Evolutionary conservation across 805 yeast species (phyloP).

Genomic region (Kazachstania psychrophila): DNA sequence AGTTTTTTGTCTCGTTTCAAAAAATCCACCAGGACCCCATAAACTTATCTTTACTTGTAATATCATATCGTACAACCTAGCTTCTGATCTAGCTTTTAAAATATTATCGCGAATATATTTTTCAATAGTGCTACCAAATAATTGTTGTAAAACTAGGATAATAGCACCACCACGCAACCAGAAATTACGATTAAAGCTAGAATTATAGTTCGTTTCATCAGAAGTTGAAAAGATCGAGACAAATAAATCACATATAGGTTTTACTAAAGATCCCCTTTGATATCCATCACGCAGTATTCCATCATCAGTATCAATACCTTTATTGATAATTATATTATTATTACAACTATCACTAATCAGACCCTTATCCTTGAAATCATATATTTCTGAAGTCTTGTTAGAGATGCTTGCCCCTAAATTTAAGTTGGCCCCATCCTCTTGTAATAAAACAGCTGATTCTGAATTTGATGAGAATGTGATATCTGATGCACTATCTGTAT

Average conservation of each 20-base stretch:
- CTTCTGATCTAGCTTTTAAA: conserved; percentile 24
- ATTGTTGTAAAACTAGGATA: conserved; percentile 70
- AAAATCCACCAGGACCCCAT: conserved; percentile 49
- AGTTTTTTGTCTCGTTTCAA: conserved; percentile 32
- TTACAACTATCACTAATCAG: no score
- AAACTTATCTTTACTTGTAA: conserved; percentile 23
- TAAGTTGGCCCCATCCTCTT: no score
- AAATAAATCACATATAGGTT: conserved; percentile 72
- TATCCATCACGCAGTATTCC: no score
- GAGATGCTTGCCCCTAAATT: no score
- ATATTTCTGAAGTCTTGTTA: no score
- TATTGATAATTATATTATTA: no score
- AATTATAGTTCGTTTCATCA: neutral
- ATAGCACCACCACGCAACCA: conserved; percentile 85
- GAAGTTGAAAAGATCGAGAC: conserved; percentile 55
- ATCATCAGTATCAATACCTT: no score
- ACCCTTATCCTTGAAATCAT: no score
- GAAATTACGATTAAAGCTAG: conserved; percentile 3
- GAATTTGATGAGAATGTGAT: no score
- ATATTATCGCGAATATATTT: conserved; percentile 42
- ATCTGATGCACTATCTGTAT: no score
- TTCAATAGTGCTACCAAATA: conserved; percentile 83
- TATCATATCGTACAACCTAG: conserved; percentile 37
- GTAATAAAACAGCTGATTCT: no score
- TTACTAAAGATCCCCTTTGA: conserved; percentile 46